Evolutionary conservation across 495 filamentous ascomycete genomes (phyloP), one percentile per base, ranked within the genome.

Genomic region (Podospora conica): DNA sequence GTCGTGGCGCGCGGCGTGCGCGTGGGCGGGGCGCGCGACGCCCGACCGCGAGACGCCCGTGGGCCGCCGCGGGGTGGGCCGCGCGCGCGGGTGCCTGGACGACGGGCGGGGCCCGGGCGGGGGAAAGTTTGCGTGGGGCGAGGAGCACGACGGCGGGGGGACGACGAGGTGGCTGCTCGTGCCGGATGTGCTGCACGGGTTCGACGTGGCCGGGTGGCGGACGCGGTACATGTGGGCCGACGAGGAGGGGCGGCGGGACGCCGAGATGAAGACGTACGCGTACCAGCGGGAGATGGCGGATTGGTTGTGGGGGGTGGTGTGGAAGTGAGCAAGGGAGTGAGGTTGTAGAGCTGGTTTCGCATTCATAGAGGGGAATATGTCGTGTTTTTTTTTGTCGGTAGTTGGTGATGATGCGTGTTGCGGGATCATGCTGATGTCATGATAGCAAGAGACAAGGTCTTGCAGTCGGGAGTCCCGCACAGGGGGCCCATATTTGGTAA

Each of bases 111-210:
- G 60, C 1, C 68, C 68, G 60, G 69, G 71, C 33, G 70, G 64
- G 20, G 57, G 64, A 48, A 69, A 70, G 72, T 74, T 71, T 73
- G 64, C 65, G 69, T 72, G 76, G 78, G 40, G 59, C 64, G 74
- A 71, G 67, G 12, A 72, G 68, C 54, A 66, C 53, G 23, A 70
- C 64, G 24, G 28, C 1, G 24, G 25, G 33, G 60, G 25, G 65
- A 75, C 64, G 60, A 78, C 54, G 64, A 15, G 73, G 24, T 79
- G 78, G 77, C 55, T 80, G 60, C 57, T 80, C 12, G 74, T 79
- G 31, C 76, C 77, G 12, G 77, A 79, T 64, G 75, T 77, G 53
- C 27, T 78, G 21, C 76, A 78, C 22, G 76, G 73, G 40, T 80
- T 77, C 53, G 78, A 80, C 31, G 70, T 68, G 58, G 63, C 60